Evolutionary conservation across 805 yeast genomes (phyloP), one percentile per base, ranked within the genome.

Genomic region (Candida peoriensis): DNA sequence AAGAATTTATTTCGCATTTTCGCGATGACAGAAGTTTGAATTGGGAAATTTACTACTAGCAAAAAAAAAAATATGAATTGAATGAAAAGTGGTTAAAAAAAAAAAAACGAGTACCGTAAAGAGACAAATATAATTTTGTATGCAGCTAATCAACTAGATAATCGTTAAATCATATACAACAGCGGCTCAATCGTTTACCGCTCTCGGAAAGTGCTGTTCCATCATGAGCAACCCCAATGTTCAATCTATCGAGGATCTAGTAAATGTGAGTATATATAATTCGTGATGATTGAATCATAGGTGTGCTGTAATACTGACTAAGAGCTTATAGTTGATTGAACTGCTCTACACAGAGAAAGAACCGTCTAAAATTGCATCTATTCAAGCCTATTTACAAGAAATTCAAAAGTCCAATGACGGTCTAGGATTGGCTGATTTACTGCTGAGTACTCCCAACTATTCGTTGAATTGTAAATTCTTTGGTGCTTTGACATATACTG

Each of bases 401-500:
- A 48, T 77, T 6, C 95, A 86, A 52, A 68, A 63, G 45, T 72
- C 80, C 1, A 55, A 60, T 0, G 48, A 68, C 32, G 90, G 86
- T 2, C 67, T 76, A 61, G 43, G 45, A 3, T 50, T 86, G 17
- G 95, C 89, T 0, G 65, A 70, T 23, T 45, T 57, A 25, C 62
- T 86, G 15, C 59, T 86, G 7, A 41, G 57, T 3, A 54, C 58
- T 24, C 34, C 35, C 3, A 50, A 53, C 3, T 49, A 52, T 4
- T 66, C 73, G 1, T 45, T 61, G 28, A 72, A 72, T 38, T 73
- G 78, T 42, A 75, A 77, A 49, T 86, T 81, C 54, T 80, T 86
- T 49, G 96, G 95, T 1, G 95, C 94, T 0, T 66, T 83, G 38
- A 86, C 95, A 0, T 77, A 75, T 39, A 72, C 86, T 0, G 93